Evolutionary conservation across 345 rosid genomes (phyloP).

Genomic region (Lumnitzera littorea): DNA sequence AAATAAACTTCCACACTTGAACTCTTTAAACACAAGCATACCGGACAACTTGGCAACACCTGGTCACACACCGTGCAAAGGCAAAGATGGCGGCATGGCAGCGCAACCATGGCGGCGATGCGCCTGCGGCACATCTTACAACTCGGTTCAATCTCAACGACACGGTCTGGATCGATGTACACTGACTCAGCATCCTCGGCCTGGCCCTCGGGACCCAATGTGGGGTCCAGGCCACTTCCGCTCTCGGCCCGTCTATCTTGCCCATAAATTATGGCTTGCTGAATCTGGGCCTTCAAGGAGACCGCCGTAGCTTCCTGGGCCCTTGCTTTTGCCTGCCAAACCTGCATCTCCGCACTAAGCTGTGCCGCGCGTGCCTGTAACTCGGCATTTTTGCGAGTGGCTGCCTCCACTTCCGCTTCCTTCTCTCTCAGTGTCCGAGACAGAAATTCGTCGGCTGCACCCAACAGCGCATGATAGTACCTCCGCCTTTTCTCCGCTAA

Average conservation of each 20-base stretch:
- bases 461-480: constrained; percentile 64
- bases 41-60: constrained; percentile 71
- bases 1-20: constrained; percentile 61
- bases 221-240: background rate
- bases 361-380: constrained; percentile 70
- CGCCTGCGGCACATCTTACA: constrained; percentile 5
- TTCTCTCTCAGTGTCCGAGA: constrained; percentile 48
- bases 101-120: constrained; percentile 1
- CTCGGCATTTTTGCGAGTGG: constrained; percentile 60
- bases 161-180: constrained; percentile 8
- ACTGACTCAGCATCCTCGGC: constrained; percentile 8
- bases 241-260: constrained; percentile 52
- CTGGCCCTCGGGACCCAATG: background rate
- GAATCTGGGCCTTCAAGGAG: constrained; percentile 56
- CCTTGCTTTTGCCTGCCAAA: constrained; percentile 75
- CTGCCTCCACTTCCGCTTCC: constrained; percentile 55
- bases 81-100: constrained; percentile 12
- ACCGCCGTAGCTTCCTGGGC: constrained; percentile 59
- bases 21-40: constrained; percentile 68
- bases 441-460: constrained; percentile 60
- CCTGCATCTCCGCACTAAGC: constrained; percentile 50
- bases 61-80: constrained; percentile 60
- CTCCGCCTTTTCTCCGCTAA: constrained; percentile 64
- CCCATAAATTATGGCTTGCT: constrained; percentile 52
- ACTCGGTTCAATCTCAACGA: background rate